Base-by-base conservation (phyloP, 2,329 filamentous ascomycete genomes). In the Aspergillus awamori region DNA sequence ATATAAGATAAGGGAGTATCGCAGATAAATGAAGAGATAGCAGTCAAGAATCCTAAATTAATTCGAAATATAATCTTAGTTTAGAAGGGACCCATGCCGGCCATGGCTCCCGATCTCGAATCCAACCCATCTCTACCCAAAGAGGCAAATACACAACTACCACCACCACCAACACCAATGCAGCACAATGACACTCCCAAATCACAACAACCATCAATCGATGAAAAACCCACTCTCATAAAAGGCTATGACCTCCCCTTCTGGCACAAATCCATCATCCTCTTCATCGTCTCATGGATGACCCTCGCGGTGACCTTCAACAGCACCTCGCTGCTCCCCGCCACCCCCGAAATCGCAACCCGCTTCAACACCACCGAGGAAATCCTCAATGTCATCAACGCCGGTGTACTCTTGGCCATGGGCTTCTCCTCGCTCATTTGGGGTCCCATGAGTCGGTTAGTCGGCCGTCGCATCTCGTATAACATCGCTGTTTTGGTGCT, bases 211-310 rank as follows among this genome's bases (percentile, higher is more conserved):
- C 33, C 33, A 36, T 36, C 33, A 5, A 36, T 36, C 0, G 6
- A 36, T 5, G n/a, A 20, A 15, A 28, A 15, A 15, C n/a, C 53
- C 7, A 20, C 53, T 1, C 8, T 45, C 5, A 38, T 52, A 39
- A 60, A 61, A 1, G 69, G 67, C n/a, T 72, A 71, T 55, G 33
- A 53, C 5, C 65, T 75, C 11, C 72, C 75, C 8, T 58, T 52
- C 58, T 79, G 77, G 77, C 72, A 72, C 26, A 80, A 80, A 70
- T 72, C 63, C 22, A 66, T 79, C 22, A 78, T 81, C 26, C 69
- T 80, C 43, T 79, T 80, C 63, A 65, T 74, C 10, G 74, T 75
- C 26, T 78, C 76, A 61, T 81, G 77, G 76, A 75, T 78, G 69
- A 76, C 77, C 2, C 68, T 80, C 5, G 70, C 74, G 1, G 71